Base-by-base conservation (phyloP, 2,329 filamentous ascomycete species). In the Fusarium chlamydosporum region DNA sequence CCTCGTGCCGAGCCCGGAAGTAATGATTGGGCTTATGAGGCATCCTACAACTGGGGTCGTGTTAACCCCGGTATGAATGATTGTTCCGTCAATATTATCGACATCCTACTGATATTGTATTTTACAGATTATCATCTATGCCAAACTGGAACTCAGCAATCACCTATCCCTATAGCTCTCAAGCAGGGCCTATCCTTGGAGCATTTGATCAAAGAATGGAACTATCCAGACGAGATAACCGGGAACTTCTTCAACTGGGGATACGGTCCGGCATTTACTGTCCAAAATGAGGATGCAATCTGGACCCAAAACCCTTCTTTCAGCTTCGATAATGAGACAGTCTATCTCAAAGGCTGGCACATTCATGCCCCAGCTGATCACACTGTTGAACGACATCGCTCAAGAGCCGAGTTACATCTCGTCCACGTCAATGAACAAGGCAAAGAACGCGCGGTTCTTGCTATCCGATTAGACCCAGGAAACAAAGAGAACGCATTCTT, bases 211-310 rank as follows among this genome's bases (percentile, higher is more conserved):
- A 60, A 45, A 6, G 3, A 31, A 0, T 71, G 67, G 58, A 27
- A 59, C 4, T 71, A 72, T 8, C 66, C 69, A 0, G 13, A 11
- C 4, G 26, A 60, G 0, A 10, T 59, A 13, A 40, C 56, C 1
- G 69, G 69, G 4, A 65, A 70, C 7, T 71, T 70, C 37, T 70
- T 52, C 43, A 71, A 72, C 37, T 71, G 69, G 69, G 66, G 62
- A 1, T 71, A 71, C 3, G 69, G 69, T 0, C 62, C 63, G 2
- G 69, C 69, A 2, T 71, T 70, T 15, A 72, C 69, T 0, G 43
- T 72, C 8, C 43, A 56, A 4, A 65, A 72, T 4, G 65, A 71
- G 3, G 58, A 71, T 1, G 15, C 33, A 0, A 34, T 47, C 1
- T 70, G 69, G 69, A 48, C 45, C 0, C 7, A 45, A 0, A 71